Evolutionary conservation across 2,329 filamentous ascomycete species (phyloP).

Genomic region (Ceratocystis alfenasii): DNA sequence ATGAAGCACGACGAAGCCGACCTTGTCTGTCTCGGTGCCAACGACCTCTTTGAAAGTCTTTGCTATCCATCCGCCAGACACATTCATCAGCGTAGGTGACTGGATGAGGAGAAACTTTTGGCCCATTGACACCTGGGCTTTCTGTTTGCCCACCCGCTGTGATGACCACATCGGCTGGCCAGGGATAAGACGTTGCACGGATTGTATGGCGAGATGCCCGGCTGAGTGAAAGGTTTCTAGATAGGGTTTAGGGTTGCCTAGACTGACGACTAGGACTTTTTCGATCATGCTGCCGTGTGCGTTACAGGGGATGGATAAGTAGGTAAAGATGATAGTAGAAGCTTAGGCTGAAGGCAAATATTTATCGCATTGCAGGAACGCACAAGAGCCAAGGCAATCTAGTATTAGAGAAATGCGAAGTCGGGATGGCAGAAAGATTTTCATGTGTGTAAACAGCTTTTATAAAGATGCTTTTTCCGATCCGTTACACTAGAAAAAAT

Average conservation of each 20-base stretch:
- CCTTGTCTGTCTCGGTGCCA: slow-evolving; percentile 26
- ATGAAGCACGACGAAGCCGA: slow-evolving; percentile 63
- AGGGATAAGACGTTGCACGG: slow-evolving; percentile 40
- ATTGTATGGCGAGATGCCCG: slow-evolving; percentile 64
- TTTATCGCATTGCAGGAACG: no score
- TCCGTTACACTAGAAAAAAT: background rate
- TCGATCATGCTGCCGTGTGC: slow-evolving; percentile 28
- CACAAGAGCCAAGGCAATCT: no score
- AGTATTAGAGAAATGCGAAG: no score
- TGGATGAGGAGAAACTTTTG: slow-evolving; percentile 57
- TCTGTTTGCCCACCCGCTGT: slow-evolving; percentile 39
- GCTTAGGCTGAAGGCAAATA: no score
- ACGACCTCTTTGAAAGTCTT: slow-evolving; percentile 51
- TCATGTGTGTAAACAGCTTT: background rate
- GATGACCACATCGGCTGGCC: slow-evolving; percentile 39
- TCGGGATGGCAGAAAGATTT: no score
- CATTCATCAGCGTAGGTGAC: slow-evolving; percentile 72
- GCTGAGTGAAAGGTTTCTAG: slow-evolving; percentile 73
- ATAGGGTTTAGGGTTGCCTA: slow-evolving; percentile 73
- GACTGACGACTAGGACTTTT: slow-evolving; percentile 63
- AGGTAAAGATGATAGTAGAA: no score
- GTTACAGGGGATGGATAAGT: no score
- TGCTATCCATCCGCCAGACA: slow-evolving; percentile 59
- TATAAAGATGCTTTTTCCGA: background rate
- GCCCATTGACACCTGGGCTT: slow-evolving; percentile 38